Base-by-base conservation (phyloP, 2,329 filamentous ascomycete species). In the Colletotrichum sp. region DNA sequence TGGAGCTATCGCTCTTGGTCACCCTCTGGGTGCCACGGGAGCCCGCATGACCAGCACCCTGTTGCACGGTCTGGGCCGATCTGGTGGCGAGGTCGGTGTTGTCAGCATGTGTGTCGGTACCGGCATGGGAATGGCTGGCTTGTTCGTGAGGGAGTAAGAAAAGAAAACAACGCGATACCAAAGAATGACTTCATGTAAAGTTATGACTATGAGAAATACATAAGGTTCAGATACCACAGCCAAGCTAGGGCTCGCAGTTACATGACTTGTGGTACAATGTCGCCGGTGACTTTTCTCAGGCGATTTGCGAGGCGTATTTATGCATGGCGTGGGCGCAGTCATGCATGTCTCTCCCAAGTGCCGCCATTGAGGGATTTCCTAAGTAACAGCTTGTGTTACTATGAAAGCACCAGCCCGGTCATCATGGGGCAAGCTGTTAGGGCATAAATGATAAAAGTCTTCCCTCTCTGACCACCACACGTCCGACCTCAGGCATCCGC, bases 1-100 rank as follows among this genome's bases (percentile, higher is more conserved):
- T 76, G 96, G 96, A 36, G 96, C 96, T 4, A 98, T 98, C 84
- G 96, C 96, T n/a, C 86, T 98, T 28, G 96, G 96, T 2, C 96
- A 98, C 84, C 96, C 96, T 7, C 89, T 98, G 2, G 96, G 96
- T 63, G 96, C 96, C 36, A 98, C 96, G 7, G 95, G 95, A 39
- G 95, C 94, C 34, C 89, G 96, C 79, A 94, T 98, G 90, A 86
- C 96, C 80, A 92, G 92, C 64, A 96, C 95, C 67, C 84, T 96
- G 79, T 79, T 89, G 80, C 91, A 87, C 83, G 98, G 86, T 83
- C 91, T 85, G 89, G 94, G 87, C 82, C 95, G 92, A 86, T 92
- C 85, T 85, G 95, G 92, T 1, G 89, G 94, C 74, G 90, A 96
- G 84, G 87, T 98, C 64, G 77, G 96, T 79, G 95, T 98, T 60